phyloP scores from a whole-genome alignment of 1,139 yeast species.

The Dujonia santamariae region DNA sequence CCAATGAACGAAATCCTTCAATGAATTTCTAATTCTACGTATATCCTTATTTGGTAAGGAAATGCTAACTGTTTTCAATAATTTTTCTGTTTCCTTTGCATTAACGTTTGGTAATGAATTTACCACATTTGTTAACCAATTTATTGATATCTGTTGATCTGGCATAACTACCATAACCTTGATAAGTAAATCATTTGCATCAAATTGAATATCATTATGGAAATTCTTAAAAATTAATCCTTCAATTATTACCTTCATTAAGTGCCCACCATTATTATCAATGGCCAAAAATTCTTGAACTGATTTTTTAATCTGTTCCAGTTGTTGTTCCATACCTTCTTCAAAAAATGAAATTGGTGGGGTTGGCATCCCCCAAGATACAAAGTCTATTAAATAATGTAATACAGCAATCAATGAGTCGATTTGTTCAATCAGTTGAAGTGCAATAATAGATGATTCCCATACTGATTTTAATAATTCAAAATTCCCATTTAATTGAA shows the following conservation, averaged over 20 bases:
- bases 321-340: conserved; percentile 31
- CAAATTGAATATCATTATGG: conserved; percentile 67
- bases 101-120: conserved; percentile 61
- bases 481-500: conserved; percentile 54
- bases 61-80: conserved; percentile 51
- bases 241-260: conserved; percentile 52
- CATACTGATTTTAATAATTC: conserved; percentile 56
- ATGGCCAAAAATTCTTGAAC: conserved; percentile 36
- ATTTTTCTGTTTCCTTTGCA: conserved; percentile 60
- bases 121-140: conserved; percentile 62
- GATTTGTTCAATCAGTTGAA: conserved; percentile 56
- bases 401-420: conserved; percentile 71
- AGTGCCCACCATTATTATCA: conserved; percentile 55
- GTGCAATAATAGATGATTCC: conserved; percentile 57
- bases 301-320: conserved; percentile 44
- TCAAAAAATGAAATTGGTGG: conserved; percentile 76
- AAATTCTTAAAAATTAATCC: conserved; percentile 68
- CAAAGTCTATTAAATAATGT: conserved; percentile 73
- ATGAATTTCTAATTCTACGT: conserved; percentile 65
- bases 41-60: conserved; percentile 71
- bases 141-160: conserved; percentile 36
- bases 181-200: conserved; percentile 72
- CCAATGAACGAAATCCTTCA: conserved; percentile 79
- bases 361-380: conserved; percentile 78
- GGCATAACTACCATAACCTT: conserved; percentile 60